Base-by-base conservation (phyloP, 257 asterid genomes). In the Salvia miltiorrhiza region DNA sequence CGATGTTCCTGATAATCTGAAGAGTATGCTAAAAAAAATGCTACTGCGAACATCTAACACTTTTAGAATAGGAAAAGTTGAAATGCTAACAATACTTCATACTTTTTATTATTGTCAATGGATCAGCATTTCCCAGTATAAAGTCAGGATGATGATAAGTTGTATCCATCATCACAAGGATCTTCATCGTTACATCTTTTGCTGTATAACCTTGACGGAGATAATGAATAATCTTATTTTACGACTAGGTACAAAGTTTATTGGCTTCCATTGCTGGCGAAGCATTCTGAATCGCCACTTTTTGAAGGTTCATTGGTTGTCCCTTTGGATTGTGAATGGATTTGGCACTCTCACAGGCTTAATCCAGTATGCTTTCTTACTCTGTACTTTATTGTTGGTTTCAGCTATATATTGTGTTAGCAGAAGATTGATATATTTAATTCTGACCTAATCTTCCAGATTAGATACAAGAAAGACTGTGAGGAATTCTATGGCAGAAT, bases 331-430 rank as follows among this genome's bases (percentile, higher is more conserved):
- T 91, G 96, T 64, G 99, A 94, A 82, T 94, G 97, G 97, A 60
- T 94, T 79, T 94, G 99, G 99, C 99, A 94, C 76, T 89, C 96
- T 73, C 99, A 94, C 85, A 88, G 97, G 66, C 96, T 94, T 68
- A 94, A 89, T 76, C 99, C 99, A 43, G 99, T 94, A 87, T 26
- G 87, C 33, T 69, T 61, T 63, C 57, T 21, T 69, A 14, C 54
- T 35, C n/a, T 75, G 23, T 69, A 23, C 55, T 70, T 53, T 76
- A 55, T 19, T 33, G 62, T 68, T 9, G n/a, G n/a, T 81, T 60
- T 64, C 61, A 13, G 39, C 58, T 21, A 43, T 74, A 14, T 43
- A 57, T 76, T 59, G 35, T 71, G 33, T 13, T 49, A 69, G 45
- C 70, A 43, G 62, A 32, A 0, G 13, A 20, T 28, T 67, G 66